Conservation (phyloP, 768 basidiomycete genomes). For the Trametopsis cervina region DNA sequence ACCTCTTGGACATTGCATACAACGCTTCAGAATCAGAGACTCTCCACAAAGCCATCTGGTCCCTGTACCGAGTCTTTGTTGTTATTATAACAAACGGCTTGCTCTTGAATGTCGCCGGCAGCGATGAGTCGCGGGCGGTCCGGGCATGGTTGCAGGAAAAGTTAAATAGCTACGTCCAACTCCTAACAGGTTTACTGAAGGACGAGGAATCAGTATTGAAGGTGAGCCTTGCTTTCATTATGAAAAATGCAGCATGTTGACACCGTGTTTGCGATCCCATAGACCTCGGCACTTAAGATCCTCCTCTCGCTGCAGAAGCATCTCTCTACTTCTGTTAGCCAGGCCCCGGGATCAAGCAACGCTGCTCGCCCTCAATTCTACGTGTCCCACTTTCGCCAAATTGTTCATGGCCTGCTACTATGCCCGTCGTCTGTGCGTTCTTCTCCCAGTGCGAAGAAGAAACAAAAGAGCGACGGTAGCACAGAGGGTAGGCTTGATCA, state of each 20-base stretch:
- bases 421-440: constrained; percentile 44
- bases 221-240: constrained; percentile 56
- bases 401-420: constrained; percentile 50
- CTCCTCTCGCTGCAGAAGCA: constrained; percentile 72
- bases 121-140: constrained; percentile 51
- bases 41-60: constrained; percentile 72
- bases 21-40: constrained; percentile 43
- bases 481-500: constrained; percentile 35
- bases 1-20: constrained; percentile 58
- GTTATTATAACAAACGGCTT: constrained; percentile 52
- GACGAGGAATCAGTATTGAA: constrained; percentile 71
- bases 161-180: constrained; percentile 60
- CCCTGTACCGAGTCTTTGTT: constrained; percentile 74
- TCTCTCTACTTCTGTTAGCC: constrained; percentile 60
- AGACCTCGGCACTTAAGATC: constrained; percentile 71
- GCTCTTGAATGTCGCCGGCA: constrained; percentile 46
- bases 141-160: constrained; percentile 77
- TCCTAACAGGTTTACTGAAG: constrained; percentile 63
- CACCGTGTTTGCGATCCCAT: too few species aligned
- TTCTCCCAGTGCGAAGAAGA: constrained; percentile 11
- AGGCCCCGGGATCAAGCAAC: constrained; percentile 25
- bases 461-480: constrained; percentile 8
- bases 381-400: constrained; percentile 57
- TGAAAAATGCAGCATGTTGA: too few species aligned
- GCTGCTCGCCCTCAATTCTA: constrained; percentile 58